Evolutionary conservation across 2,329 filamentous ascomycete species (phyloP).

Genomic region (Magnaporthales sp.): DNA sequence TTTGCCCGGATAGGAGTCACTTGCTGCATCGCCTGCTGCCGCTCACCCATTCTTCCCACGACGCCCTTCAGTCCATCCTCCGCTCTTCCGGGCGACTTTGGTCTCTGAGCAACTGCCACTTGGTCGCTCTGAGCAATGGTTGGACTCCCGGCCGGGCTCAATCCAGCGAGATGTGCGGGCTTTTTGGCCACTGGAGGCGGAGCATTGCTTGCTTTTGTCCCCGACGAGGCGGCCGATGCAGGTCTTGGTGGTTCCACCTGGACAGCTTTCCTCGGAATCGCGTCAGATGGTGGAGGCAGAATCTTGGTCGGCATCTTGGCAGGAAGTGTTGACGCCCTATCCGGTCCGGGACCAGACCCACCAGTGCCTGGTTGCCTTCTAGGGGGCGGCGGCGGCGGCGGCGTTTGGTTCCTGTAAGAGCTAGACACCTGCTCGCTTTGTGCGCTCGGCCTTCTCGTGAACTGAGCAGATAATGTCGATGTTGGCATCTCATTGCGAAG

Average conservation of each 20-base stretch:
- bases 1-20: neutral
- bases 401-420: constrained; percentile 20
- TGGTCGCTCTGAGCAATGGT: constrained; percentile 10
- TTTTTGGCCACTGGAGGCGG: constrained; percentile 56
- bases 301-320: constrained; percentile 29
- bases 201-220: constrained; percentile 29
- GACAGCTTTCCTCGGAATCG: neutral
- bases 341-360: constrained; percentile 11
- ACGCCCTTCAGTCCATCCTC: neutral
- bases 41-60: constrained; percentile 3
- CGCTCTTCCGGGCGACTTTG: constrained; percentile 2
- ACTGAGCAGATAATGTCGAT: constrained; percentile 8
- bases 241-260: constrained; percentile 12
- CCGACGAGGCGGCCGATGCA: constrained; percentile 19
- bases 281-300: neutral
- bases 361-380: constrained; percentile 12
- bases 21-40: constrained; percentile 12
- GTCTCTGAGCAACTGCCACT: constrained; percentile 9
- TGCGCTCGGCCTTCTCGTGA: neutral
- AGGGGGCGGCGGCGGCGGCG: constrained; percentile 31
- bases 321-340: constrained; percentile 23
- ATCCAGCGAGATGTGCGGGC: constrained; percentile 42
- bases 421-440: neutral
- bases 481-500: neutral
- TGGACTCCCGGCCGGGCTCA: constrained; percentile 19